phyloP scores from a whole-genome alignment of 148 eudicot species.

The Drosera capensis region DNA sequence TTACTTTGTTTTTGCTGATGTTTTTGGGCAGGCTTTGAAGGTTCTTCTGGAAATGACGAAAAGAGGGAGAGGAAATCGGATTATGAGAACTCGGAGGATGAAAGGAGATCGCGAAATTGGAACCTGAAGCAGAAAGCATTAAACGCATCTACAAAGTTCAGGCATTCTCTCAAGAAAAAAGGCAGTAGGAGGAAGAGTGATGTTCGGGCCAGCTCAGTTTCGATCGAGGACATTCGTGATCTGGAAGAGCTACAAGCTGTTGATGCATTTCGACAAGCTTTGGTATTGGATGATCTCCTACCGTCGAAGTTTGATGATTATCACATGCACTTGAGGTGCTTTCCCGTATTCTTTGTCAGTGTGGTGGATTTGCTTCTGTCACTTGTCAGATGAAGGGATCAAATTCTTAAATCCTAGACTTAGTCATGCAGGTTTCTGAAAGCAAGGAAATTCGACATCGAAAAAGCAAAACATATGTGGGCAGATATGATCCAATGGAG shows the following conservation, averaged over 20 bases:
- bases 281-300: constrained; percentile 35
- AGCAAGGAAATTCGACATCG: constrained; percentile 62
- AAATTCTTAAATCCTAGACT: not conserved
- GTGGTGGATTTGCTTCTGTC: not conserved
- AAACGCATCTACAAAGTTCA: constrained; percentile 44
- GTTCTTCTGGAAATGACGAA: constrained; percentile 32
- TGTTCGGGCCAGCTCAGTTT: constrained; percentile 36
- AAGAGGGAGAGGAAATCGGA: constrained; percentile 48
- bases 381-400: not conserved
- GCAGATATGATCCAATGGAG: constrained; percentile 69
- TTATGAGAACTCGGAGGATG: constrained; percentile 50
- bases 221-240: constrained; percentile 49
- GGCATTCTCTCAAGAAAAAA: constrained; percentile 47
- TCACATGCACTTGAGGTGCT: constrained; percentile 46
- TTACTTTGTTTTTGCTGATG: no score
- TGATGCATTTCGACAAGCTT: constrained; percentile 40
- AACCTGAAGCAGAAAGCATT: constrained; percentile 47
- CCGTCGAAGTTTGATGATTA: constrained; percentile 47
- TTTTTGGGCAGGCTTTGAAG: constrained; percentile 50
- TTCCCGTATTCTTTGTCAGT: not conserved
- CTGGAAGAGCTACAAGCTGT: constrained; percentile 39
- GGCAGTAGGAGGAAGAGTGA: constrained; percentile 33
- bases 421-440: constrained; percentile 39
- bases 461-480: constrained; percentile 64
- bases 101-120: constrained; percentile 43